Evolutionary conservation across 1,284 basidiomycete species (phyloP).

Genomic region (Marasmius oreades): DNA sequence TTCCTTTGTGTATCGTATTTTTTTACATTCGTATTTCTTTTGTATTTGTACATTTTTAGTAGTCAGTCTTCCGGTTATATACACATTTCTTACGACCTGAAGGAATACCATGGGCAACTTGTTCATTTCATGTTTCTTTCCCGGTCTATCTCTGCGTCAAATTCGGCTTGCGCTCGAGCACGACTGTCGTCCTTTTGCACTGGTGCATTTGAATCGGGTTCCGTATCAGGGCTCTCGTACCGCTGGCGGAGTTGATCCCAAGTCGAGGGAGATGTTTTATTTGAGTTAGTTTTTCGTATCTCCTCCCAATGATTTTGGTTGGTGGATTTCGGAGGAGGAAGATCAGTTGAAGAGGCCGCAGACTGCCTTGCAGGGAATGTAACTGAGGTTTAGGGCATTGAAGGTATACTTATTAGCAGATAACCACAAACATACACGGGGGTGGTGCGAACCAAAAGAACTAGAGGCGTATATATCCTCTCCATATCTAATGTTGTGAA

Average conservation of each 20-base stretch:
- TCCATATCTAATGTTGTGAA: not conserved
- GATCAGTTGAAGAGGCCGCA: not conserved
- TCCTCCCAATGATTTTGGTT: conserved; percentile 54
- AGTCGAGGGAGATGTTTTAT: conserved; percentile 43
- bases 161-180: conserved; percentile 46
- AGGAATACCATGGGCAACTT: not conserved
- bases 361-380: too few species aligned
- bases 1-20: not conserved
- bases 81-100: not conserved
- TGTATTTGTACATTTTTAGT: conserved; percentile 1
- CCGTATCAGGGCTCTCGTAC: conserved; percentile 40
- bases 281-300: conserved; percentile 54
- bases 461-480: not conserved
- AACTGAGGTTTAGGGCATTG: too few species aligned
- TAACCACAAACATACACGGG: not conserved
- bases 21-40: not conserved
- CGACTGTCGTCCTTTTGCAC: conserved; percentile 30
- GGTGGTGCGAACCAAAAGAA: conserved; percentile 10
- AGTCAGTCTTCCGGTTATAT: not conserved
- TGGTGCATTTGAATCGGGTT: conserved; percentile 9
- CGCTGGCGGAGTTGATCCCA: conserved; percentile 66
- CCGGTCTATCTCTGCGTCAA: conserved; percentile 55
- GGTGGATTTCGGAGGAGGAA: conserved; percentile 11
- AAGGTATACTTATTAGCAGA: not conserved
- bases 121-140: conserved; percentile 39